These are phyloP conservation scores for Tritrichomonas musculus DNA, from an alignment of 208 protist genomes.

Conservation along the genomic window DNA sequence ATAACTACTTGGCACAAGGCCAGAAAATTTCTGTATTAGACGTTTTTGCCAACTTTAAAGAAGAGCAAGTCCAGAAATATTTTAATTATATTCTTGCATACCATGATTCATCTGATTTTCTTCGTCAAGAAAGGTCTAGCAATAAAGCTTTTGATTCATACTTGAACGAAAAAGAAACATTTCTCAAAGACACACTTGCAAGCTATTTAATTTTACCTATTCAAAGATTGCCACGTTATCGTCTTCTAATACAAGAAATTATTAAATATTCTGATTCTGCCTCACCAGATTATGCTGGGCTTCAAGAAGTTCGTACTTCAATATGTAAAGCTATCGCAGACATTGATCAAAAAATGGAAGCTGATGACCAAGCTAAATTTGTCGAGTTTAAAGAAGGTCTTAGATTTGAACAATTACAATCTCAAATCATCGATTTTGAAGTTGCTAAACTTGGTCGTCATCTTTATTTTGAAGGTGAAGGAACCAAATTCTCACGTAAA, in stretches of 20 bases:
- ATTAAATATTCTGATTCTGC: constrained; percentile 28
- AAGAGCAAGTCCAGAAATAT: too few relatives aligned
- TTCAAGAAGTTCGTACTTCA: background rate
- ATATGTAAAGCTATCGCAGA: constrained; percentile 33
- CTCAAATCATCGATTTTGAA: background rate
- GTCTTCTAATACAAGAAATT: constrained; percentile 40
- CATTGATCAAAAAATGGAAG: constrained; percentile 6
- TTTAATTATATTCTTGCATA: too few relatives aligned
- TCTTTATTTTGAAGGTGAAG: background rate
- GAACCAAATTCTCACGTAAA: background rate
- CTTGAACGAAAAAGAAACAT: background rate
- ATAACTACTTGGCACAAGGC: too few relatives aligned
- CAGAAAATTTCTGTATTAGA: too few relatives aligned
- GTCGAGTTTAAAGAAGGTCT: background rate
- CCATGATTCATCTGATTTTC: too few relatives aligned
- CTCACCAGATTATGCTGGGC: background rate
- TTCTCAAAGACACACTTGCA: background rate
- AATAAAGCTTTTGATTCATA: too few relatives aligned
- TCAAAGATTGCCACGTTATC: constrained; percentile 38
- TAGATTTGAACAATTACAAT: background rate
- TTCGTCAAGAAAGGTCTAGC: too few relatives aligned
- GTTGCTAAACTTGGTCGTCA: background rate
- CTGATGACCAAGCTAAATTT: too few relatives aligned
- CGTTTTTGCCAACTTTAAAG: too few relatives aligned
- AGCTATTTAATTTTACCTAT: constrained; percentile 35